A percentile compares a stretch with the other conserved stretches of the same genome.
Evolutionary conservation across 495 filamentous ascomycete species (phyloP).

Genomic region (Cenococcum geophilum): DNA sequence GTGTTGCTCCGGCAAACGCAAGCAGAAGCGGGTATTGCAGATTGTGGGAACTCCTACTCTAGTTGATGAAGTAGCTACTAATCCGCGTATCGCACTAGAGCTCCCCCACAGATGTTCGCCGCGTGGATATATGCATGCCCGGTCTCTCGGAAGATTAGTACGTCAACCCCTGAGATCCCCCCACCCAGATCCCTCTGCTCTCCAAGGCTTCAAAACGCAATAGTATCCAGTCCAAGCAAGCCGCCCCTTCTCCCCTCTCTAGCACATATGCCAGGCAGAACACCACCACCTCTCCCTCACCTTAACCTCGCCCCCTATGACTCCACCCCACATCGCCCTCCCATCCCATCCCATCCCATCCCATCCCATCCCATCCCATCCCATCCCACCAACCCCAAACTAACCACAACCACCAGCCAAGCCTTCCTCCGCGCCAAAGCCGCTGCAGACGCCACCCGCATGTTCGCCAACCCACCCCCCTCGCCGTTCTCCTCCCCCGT

Average conservation of each 20-base stretch:
- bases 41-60: conserved; percentile 17
- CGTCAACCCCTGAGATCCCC: conserved; percentile 10
- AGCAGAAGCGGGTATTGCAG: conserved; percentile 11
- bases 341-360: too few relatives aligned
- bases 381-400: not conserved
- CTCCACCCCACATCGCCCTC: too few relatives aligned
- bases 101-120: conserved; percentile 36
- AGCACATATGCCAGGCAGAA: too few relatives aligned
- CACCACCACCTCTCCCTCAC: too few relatives aligned
- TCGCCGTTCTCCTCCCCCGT: not conserved
- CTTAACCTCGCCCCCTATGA: too few relatives aligned
- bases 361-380: not conserved
- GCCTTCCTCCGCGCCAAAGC: conserved; percentile 34
- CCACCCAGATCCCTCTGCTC: not conserved
- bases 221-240: too few relatives aligned
- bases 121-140: conserved; percentile 30
- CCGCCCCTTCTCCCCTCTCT: too few relatives aligned
- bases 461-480: conserved; percentile 5
- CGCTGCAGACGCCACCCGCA: conserved; percentile 24
- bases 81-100: conserved; percentile 16
- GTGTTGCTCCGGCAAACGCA: conserved; percentile 10
- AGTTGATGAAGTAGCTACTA: not conserved
- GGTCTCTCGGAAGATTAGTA: conserved; percentile 35
- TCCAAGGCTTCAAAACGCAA: too few relatives aligned
- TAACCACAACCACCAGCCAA: conserved; percentile 21